Percentiles rank a stretch among this genome's conserved stretches.
Conservation (phyloP, 345 rosid species). For the Microthlaspi erraticum region DNA sequence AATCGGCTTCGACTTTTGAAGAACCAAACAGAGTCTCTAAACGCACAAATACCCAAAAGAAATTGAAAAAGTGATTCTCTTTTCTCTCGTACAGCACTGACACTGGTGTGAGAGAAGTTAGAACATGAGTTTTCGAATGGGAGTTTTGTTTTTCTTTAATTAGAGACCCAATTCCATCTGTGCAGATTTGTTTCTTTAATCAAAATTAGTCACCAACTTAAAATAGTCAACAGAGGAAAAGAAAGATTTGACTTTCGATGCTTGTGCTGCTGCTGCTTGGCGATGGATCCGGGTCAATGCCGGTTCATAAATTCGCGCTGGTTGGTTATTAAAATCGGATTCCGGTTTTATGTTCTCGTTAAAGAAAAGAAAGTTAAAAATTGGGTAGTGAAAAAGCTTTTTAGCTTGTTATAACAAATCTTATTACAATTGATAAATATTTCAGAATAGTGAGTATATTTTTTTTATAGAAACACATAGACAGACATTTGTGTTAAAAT, state of each 20-base stretch:
- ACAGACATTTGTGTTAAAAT: not conserved
- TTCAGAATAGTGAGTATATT: no score
- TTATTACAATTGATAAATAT: no score
- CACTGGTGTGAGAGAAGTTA: not conserved
- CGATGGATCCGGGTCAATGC: no score
- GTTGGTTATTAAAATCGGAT: not conserved
- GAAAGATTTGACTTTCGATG: no score
- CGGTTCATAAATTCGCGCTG: no score
- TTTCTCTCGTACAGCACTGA: not conserved
- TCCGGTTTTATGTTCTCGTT: not conserved
- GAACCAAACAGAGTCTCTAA: not conserved
- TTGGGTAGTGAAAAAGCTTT: no score
- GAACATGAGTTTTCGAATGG: not conserved
- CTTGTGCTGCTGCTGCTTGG: no score
- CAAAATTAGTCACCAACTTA: not conserved
- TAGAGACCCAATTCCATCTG: not conserved
- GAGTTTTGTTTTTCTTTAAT: not conserved
- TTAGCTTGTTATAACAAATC: no score
- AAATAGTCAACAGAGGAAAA: no score
- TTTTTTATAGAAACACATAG: not conserved
- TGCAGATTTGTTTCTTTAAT: not conserved
- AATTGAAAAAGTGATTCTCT: not conserved
- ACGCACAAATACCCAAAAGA: not conserved
- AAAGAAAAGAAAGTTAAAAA: no score
- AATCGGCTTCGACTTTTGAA: conserved; percentile 13